Evolutionary conservation across 169 alveolate genomes (phyloP), one percentile per base, ranked within the genome.

Genomic region (Eimeria maxima): DNA sequence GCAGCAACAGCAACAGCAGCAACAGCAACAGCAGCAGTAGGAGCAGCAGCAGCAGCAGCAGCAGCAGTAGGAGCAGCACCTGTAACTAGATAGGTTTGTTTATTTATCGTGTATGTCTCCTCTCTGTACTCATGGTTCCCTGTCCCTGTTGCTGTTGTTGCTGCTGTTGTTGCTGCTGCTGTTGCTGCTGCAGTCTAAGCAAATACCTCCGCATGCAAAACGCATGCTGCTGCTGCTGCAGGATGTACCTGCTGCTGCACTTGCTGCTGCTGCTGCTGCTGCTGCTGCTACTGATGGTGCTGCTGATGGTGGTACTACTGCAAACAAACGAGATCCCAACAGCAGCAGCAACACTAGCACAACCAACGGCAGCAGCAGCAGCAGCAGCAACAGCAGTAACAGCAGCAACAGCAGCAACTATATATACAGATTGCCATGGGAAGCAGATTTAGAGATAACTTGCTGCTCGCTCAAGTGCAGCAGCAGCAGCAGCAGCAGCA

Each of bases 201-300:
- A 42, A 11, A 42, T 42, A 14, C 84, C 50, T 27, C 53, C 84
- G 10, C 44, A 33, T 10, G 24, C 53, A 42, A 27, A 74, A 22
- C 53, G 84, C 50, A 44, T 29, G 44, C 84, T 74, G 84, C 53
- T 74, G 84, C 84, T 74, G 84, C 84, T 74, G 57, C 84, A 74
- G 84, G 53, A 33, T 44, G 14, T 50, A 7, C 84, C 84, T 33
- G 57, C 53, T 42, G 84, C 57, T 22, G 84, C 84, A 6, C 57
- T 74, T 27, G 45, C 84, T 74, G 84, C 84, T 74, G 84, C 84
- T 74, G 84, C n/a, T n/a, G n/a, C n/a, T n/a, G n/a, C n/a, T n/a
- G n/a, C n/a, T n/a, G n/a, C n/a, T n/a, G n/a, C n/a, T n/a, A n/a
- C 84, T 27, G 57, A 14, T 42, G 84, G n/a, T 20, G 84, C 84